phyloP scores from a whole-genome alignment of 139 green algal genomes.

The Tetradesmus lagerheimii region DNA sequence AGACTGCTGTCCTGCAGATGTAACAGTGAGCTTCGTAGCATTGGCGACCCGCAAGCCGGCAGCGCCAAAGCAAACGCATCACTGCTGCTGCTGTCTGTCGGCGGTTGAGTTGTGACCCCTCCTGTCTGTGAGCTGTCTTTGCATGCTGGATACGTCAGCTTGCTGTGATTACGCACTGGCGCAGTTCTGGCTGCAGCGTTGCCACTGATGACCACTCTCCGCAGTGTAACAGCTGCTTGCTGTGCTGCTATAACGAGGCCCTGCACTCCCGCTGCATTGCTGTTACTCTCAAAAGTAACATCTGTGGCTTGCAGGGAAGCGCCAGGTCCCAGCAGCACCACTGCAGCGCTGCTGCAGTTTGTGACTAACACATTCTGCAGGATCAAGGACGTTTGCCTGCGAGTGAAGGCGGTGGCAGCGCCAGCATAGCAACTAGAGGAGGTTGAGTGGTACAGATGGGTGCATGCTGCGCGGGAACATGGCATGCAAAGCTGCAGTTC shows the following conservation, averaged over 20 bases:
- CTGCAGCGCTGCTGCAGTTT: slow-evolving; percentile 3
- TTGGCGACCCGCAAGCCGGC: neutral
- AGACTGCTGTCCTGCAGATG: neutral
- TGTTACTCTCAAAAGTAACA: neutral
- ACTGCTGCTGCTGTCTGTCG: neutral
- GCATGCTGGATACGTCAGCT: neutral
- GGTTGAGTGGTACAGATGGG: neutral
- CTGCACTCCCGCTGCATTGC: neutral
- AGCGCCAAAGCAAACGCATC: neutral
- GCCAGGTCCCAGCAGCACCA: neutral
- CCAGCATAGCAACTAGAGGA: neutral
- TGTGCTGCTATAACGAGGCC: slow-evolving; percentile 6
- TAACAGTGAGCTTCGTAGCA: neutral
- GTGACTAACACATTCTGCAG: neutral
- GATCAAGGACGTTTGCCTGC: neutral
- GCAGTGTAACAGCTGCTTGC: neutral
- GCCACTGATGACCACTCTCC: neutral
- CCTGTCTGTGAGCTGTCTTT: neutral
- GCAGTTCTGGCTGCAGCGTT: neutral
- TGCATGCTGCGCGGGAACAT: neutral
- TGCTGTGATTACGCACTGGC: neutral
- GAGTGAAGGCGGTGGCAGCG: neutral
- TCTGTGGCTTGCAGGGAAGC: neutral
- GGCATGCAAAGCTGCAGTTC: neutral
- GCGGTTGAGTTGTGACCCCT: neutral